These are phyloP conservation scores for Galerina marginata DNA, from an alignment of 768 basidiomycete species.

Conservation along the genomic window DNA sequence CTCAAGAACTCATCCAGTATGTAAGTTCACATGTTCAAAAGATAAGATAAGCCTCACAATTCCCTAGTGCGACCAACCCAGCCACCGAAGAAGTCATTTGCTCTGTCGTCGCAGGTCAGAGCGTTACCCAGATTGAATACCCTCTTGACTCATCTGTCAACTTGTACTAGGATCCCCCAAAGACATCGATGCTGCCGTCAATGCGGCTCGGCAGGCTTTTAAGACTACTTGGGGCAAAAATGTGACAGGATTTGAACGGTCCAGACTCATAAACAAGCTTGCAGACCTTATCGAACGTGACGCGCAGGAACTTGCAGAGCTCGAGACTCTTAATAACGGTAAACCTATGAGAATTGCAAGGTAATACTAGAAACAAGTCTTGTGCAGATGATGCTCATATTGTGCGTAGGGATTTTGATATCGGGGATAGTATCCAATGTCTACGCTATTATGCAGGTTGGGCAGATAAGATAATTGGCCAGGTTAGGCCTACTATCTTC, in stretches of 20 bases:
- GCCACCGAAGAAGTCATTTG: slow-evolving; percentile 78
- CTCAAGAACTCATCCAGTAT: slow-evolving; percentile 66
- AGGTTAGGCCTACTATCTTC: slow-evolving; percentile 48
- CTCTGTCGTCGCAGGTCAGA: slow-evolving; percentile 65
- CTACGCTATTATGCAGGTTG: slow-evolving; percentile 93
- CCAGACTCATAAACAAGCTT: slow-evolving; percentile 81
- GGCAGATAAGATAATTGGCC: slow-evolving; percentile 93
- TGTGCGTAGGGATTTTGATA: slow-evolving; percentile 71
- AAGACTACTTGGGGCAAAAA: slow-evolving; percentile 90
- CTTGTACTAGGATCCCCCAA: slow-evolving; percentile 57
- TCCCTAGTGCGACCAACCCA: slow-evolving; percentile 73
- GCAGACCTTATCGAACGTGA: slow-evolving; percentile 92
- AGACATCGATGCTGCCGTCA: slow-evolving; percentile 86
- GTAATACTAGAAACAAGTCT: slow-evolving; percentile 18
- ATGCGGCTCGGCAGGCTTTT: slow-evolving; percentile 83
- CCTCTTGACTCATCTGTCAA: not conserved
- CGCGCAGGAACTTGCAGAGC: slow-evolving; percentile 77
- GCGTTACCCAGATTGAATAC: slow-evolving; percentile 1
- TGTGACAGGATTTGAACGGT: slow-evolving; percentile 81
- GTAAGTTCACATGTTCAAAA: slow-evolving; percentile 25
- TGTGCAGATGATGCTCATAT: slow-evolving; percentile 3
- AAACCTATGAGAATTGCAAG: slow-evolving; percentile 73
- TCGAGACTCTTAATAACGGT: slow-evolving; percentile 90
- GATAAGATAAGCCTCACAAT: slow-evolving; percentile 30
- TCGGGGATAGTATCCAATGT: slow-evolving; percentile 78